Evolutionary conservation across 805 yeast species (phyloP).

Genomic region (Citeromyces nyonsensis): DNA sequence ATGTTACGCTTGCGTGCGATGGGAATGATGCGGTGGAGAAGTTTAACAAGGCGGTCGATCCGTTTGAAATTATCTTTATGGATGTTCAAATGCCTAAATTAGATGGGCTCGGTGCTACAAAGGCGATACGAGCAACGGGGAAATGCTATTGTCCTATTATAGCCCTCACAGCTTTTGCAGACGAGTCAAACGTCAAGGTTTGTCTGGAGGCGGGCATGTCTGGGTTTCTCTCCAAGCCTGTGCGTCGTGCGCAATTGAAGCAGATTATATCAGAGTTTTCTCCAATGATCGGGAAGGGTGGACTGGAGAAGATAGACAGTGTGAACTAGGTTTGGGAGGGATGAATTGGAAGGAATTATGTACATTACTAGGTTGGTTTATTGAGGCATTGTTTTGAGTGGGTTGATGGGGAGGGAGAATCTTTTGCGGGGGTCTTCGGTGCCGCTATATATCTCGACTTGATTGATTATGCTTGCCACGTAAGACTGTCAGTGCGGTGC

Average conservation of each 20-base stretch:
- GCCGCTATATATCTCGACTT: too few species aligned
- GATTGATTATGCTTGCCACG: too few species aligned
- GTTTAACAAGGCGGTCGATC: slow-evolving; percentile 30
- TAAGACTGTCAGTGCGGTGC: too few species aligned
- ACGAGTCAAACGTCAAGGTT: slow-evolving; percentile 74
- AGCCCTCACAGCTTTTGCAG: slow-evolving; percentile 93
- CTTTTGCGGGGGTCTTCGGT: too few species aligned
- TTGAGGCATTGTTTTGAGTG: too few species aligned
- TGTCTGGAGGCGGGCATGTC: slow-evolving; percentile 88
- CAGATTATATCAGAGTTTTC: slow-evolving; percentile 36
- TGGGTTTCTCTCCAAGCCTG: slow-evolving; percentile 82
- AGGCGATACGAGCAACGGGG: slow-evolving; percentile 47
- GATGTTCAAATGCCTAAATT: slow-evolving; percentile 97
- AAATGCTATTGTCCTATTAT: slow-evolving; percentile 63
- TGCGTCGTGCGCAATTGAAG: slow-evolving; percentile 53
- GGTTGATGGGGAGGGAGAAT: too few species aligned
- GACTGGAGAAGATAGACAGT: too few species aligned
- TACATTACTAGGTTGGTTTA: too few species aligned
- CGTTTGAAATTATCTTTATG: slow-evolving; percentile 76
- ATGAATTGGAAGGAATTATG: too few species aligned
- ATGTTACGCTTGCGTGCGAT: slow-evolving; percentile 71
- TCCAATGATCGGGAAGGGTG: slow-evolving; percentile 2
- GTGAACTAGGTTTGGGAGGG: too few species aligned
- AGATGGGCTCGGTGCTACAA: slow-evolving; percentile 82
- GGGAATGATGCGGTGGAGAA: slow-evolving; percentile 78